Conservation (phyloP, 768 basidiomycete genomes). For the Kwoniella sp. region DNA sequence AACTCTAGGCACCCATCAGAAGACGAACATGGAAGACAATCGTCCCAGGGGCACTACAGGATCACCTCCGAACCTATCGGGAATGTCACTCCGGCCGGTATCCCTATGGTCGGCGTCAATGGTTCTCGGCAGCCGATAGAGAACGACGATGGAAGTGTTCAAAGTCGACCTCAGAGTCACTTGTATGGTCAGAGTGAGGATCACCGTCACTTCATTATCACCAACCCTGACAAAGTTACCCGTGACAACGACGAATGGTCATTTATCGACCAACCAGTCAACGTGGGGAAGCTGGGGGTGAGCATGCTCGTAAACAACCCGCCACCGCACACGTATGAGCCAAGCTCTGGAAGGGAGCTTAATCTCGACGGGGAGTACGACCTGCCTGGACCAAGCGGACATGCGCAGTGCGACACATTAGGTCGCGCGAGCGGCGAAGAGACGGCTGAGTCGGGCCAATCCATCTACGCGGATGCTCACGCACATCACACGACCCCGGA, state of each 20-base stretch:
- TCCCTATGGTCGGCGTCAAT: not conserved
- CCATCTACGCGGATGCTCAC: constrained; percentile 7
- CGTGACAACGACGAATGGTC: constrained; percentile 11
- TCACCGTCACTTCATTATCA: constrained; percentile 7
- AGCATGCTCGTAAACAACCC: not conserved
- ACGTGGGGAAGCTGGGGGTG: constrained; percentile 1
- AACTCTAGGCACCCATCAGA: constrained; percentile 2
- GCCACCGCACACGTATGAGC: not conserved
- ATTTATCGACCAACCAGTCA: constrained; percentile 14
- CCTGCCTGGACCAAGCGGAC: not conserved
- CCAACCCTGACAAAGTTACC: constrained; percentile 1
- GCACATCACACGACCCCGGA: not conserved
- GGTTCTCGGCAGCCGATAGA: not conserved
- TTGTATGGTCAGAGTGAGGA: constrained; percentile 2
- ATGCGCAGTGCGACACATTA: not conserved
- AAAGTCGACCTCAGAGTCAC: not conserved
- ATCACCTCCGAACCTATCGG: not conserved
- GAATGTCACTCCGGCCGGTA: not conserved
- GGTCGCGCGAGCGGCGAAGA: not conserved
- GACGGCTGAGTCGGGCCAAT: not conserved
- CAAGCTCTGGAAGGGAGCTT: not conserved
- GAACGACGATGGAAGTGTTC: not conserved
- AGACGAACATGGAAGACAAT: not conserved
- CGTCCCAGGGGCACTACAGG: not conserved
- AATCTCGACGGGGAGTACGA: not conserved